These are phyloP conservation scores for Artemisia annua DNA, from an alignment of 129 eudicot genomes.

Conservation along the genomic window DNA sequence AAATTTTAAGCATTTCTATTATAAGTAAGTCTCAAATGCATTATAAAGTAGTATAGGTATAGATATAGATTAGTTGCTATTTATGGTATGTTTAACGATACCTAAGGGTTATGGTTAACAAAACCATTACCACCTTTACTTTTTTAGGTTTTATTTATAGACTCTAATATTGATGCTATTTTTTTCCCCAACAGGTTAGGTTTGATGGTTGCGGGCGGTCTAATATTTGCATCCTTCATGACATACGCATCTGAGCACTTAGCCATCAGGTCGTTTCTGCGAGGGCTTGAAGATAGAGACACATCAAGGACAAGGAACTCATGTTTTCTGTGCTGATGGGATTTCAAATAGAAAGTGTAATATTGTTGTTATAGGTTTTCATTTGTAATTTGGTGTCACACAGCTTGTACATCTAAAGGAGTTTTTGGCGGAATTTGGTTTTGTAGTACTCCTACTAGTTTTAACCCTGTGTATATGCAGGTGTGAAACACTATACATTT, in stretches of 20 bases:
- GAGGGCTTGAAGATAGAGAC: conserved; percentile 79
- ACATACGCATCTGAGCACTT: conserved; percentile 92
- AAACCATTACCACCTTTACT: too few species aligned
- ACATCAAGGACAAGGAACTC: conserved; percentile 56
- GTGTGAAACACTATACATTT: too few species aligned
- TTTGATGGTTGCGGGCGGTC: conserved; percentile 78
- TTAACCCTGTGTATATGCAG: not conserved
- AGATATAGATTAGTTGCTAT: too few species aligned
- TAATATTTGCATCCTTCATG: conserved; percentile 82
- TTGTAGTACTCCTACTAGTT: not conserved
- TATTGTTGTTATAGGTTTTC: conserved; percentile 23
- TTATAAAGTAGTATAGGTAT: too few species aligned
- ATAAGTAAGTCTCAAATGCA: too few species aligned
- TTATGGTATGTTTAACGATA: too few species aligned
- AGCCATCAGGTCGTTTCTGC: conserved; percentile 59
- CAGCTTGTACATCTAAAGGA: conserved; percentile 4
- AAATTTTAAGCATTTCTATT: too few species aligned
- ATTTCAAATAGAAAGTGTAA: conserved; percentile 21
- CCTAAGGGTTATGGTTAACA: too few species aligned
- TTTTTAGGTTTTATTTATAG: not conserved
- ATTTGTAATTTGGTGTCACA: conserved; percentile 34
- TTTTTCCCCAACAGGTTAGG: conserved; percentile 64
- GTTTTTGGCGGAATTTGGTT: not conserved
- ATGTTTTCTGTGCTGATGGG: conserved; percentile 56
- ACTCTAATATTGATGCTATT: conserved; percentile 3